Evolutionary conservation across 148 eudicot genomes (phyloP).

Genomic region (Rhododendron griersonianum): DNA sequence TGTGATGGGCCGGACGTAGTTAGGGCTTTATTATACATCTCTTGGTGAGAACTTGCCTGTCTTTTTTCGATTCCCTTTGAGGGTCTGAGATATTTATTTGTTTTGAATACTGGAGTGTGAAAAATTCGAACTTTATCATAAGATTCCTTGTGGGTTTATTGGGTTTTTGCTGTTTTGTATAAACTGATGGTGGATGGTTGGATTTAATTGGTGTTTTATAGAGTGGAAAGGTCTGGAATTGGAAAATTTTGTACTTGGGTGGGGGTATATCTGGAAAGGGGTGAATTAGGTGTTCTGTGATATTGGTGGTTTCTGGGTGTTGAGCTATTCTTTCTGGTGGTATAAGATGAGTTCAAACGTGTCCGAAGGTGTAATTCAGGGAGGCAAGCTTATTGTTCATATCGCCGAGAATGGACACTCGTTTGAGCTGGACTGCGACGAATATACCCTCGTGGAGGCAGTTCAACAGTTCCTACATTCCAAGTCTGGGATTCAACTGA

Average conservation of each 20-base stretch:
- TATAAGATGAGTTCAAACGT: slow-evolving; percentile 66
- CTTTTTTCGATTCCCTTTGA: neutral
- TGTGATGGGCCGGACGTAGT: neutral
- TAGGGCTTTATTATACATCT: neutral
- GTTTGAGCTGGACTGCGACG: slow-evolving; percentile 71
- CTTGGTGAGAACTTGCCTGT: neutral
- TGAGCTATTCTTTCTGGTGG: neutral
- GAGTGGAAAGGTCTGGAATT: neutral
- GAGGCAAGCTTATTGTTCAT: slow-evolving; percentile 74
- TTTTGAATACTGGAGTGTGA: neutral
- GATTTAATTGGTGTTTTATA: slow-evolving; percentile 7
- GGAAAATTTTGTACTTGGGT: neutral
- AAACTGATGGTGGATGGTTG: neutral
- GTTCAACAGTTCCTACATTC: slow-evolving; percentile 65
- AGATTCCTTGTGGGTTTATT: neutral
- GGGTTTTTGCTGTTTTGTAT: neutral
- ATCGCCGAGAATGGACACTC: slow-evolving; percentile 96
- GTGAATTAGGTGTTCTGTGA: neutral
- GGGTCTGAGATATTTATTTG: neutral
- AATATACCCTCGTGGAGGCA: slow-evolving; percentile 57
- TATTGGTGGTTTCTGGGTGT: neutral
- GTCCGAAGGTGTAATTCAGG: slow-evolving; percentile 30
- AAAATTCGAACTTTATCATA: neutral
- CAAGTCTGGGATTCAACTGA: slow-evolving; percentile 50
- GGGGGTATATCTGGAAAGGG: neutral